These are phyloP conservation scores for Blastomyces gilchristii DNA, from an alignment of 2,329 filamentous ascomycete genomes.

Conservation along the genomic window DNA sequence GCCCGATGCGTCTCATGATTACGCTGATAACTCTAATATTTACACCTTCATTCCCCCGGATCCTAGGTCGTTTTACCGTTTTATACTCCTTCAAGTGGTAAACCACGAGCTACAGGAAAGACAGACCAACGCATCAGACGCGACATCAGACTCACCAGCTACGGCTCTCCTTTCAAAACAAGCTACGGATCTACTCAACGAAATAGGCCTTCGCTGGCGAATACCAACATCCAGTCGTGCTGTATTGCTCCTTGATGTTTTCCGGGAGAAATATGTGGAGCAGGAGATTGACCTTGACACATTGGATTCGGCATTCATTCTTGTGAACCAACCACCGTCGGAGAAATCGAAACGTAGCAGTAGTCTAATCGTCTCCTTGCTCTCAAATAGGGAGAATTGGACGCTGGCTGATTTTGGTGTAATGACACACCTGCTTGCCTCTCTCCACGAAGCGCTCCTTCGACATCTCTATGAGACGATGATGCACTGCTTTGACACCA, in stretches of 20 bases:
- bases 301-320: slow-evolving; percentile 71
- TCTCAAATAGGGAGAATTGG: slow-evolving; percentile 55
- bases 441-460: slow-evolving; percentile 69
- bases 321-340: slow-evolving; percentile 60
- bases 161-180: slow-evolving; percentile 58
- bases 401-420: slow-evolving; percentile 56
- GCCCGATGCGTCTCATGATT: slow-evolving; percentile 36
- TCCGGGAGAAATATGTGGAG: slow-evolving; percentile 73
- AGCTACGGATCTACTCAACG: slow-evolving; percentile 71
- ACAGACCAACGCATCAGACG: slow-evolving; percentile 38
- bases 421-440: slow-evolving; percentile 65
- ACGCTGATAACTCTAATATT: slow-evolving; percentile 41
- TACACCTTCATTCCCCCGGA: slow-evolving; percentile 89
- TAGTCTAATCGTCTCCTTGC: slow-evolving; percentile 38
- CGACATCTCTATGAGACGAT: slow-evolving; percentile 82
- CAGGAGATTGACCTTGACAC: slow-evolving; percentile 72
- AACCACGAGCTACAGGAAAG: slow-evolving; percentile 42
- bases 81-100: slow-evolving; percentile 68
- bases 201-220: slow-evolving; percentile 80
- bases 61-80: slow-evolving; percentile 70
- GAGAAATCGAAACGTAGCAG: slow-evolving; percentile 50
- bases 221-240: slow-evolving; percentile 72
- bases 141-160: slow-evolving; percentile 39
- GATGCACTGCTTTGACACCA: slow-evolving; percentile 80
- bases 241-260: slow-evolving; percentile 73